Evolutionary conservation across 2,329 filamentous ascomycete species (phyloP).

Genomic region (Talaromyces atroroseus): DNA sequence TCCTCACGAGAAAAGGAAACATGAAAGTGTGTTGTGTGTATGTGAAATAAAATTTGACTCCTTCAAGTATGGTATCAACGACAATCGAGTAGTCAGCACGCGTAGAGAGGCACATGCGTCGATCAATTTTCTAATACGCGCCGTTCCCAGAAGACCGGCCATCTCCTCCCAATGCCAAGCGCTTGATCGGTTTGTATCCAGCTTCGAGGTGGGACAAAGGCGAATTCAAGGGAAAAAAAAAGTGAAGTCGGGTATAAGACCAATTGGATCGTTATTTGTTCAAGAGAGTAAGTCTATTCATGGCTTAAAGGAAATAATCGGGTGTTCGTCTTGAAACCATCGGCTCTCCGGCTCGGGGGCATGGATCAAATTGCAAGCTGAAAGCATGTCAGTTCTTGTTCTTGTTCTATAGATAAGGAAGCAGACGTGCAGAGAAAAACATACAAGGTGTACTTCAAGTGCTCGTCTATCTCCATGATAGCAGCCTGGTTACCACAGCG

Average conservation of each 20-base stretch:
- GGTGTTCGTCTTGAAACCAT: conserved; percentile 98
- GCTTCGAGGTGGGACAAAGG: conserved; percentile 4
- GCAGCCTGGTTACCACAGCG: conserved; percentile 97
- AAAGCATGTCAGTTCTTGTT: conserved; percentile 5
- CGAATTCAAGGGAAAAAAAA: conserved; percentile 7
- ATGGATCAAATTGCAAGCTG: conserved; percentile 99
- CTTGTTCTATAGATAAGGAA: conserved; percentile 3
- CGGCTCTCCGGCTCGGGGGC: conserved; percentile 91
- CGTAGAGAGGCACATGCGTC: conserved; percentile 6
- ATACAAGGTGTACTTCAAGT: conserved; percentile 99
- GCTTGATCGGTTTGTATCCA: neutral
- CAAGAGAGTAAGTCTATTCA: conserved; percentile 19
- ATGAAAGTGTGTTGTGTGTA: conserved; percentile 1
- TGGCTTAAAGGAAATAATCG: conserved; percentile 87
- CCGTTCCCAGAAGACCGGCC: conserved; percentile 5
- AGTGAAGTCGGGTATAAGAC: conserved; percentile 10
- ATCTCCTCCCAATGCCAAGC: conserved; percentile 4
- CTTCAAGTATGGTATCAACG: conserved; percentile 7
- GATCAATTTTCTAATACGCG: conserved; percentile 9
- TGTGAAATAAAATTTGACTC: neutral
- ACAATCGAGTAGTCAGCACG: conserved; percentile 1
- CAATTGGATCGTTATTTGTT: conserved; percentile 10
- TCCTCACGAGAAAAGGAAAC: conserved; percentile 5
- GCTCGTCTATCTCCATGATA: conserved; percentile 99
- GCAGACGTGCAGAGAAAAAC: conserved; percentile 34